Base-by-base conservation (phyloP, 108 stramenopile genomes). In the Skeletonema menzelii region DNA sequence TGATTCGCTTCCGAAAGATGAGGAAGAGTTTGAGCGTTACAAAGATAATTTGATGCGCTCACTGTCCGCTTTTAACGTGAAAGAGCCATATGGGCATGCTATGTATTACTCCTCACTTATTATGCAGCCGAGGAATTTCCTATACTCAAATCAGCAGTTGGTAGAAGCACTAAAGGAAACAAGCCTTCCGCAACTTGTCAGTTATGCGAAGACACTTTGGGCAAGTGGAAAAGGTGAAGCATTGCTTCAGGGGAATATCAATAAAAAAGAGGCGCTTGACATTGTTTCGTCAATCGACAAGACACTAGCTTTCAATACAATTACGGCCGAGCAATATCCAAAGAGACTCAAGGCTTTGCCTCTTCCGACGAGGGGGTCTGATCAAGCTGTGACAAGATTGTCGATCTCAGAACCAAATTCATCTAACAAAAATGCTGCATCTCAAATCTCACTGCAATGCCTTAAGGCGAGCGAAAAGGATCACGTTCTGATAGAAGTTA, bases 31-130 rank as follows among this genome's bases (percentile, higher is more conserved):
- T 69, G 91, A 91, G 26, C 82, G 91, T 24, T 93, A 91, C 86
- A 88, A 84, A 67, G 94, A 95, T 67, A 81, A 91, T 38, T 63
- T 89, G 8, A 63, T 82, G 24, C 78, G 91, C 55, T 80, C 67
- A 19, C 62, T 79, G 6, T 63, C 82, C 0, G 84, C 84, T 8
- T 95, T 91, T 56, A 85, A 92, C 65, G 86, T 89, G 2, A 89
- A 92, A 55, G 87, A 93, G 66, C 94, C 94, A 3, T 95, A 93
- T 73, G 78, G 85, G 3, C 89, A 91, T 76, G 87, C 88, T 2
- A 63, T 82, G 5, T 90, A 88, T 65, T 93, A 89, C 56, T 56
- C 84, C 4, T 32, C 70, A 8, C 73, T 91, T 26, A 63, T 77
- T 24, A 55, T 86, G 28, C 82, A 91, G 47, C 91, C 91, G 10